Evolutionary conservation across 805 yeast species (phyloP), one percentile per base, ranked within the genome.

Genomic region (Metschnikowia bowlesiae): DNA sequence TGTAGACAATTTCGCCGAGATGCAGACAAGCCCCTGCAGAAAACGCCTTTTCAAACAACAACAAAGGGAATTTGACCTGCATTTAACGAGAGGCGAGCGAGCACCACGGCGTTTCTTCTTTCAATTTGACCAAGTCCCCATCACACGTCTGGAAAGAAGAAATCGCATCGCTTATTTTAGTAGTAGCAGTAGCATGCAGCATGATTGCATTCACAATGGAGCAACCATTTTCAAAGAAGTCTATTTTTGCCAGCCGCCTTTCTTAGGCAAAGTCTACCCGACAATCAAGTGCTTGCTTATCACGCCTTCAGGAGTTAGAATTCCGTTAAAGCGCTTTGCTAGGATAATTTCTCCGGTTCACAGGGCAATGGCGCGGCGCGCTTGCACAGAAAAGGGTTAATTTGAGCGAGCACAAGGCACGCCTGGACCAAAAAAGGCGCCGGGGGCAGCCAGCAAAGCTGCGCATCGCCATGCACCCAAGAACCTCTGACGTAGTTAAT

Each of bases 1-100:
- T 42, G 32, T 10, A 42, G 45, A 42, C 32, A 42, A n/a, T 22
- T 33, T 42, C 38, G 38, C 38, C 45, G 45, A 42, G 37, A 42
- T 42, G 38, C 18, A 14, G n/a, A 18, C 32, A 10, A 18, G 38
- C 38, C 41, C 41, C 28, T 42, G 38, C 45, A 42, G 45, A 26
- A 42, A 13, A n/a, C 36, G 14, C 37, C 4, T n/a, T 38, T 22
- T n/a, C 11, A 32, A 31, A 9, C 38, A 33, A 42, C 18, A n/a
- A 32, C 45, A 38, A n/a, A n/a, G n/a, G 38, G 38, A 28, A 33
- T 42, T 22, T 2, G 18, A 11, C 32, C 38, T 33, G 45, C 45
- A 42, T 22, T 22, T 2, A 9, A 26, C 45, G 16, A 18, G 30
- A 22, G 13, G 9, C 13, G 22, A 34, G n/a, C n/a, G 26, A 26